Conservation (phyloP, 306 rosid species). For the Sesbania bispinosa region DNA sequence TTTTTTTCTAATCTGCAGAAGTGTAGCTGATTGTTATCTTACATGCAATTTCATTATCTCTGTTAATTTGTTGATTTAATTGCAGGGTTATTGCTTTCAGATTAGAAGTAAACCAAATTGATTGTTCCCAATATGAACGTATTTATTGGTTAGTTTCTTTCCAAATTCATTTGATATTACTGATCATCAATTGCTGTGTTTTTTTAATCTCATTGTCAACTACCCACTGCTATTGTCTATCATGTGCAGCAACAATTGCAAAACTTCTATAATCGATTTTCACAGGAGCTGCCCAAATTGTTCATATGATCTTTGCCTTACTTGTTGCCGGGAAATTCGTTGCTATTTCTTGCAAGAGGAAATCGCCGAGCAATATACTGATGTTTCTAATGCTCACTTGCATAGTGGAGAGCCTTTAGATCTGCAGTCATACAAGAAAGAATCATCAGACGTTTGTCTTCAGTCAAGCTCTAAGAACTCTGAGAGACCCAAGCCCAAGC, state of each 20-base stretch:
- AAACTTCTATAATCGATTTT: slow-evolving; percentile 51
- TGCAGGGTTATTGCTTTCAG: slow-evolving; percentile 16
- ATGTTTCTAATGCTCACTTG: background rate
- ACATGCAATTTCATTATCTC: background rate
- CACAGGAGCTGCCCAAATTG: slow-evolving; percentile 57
- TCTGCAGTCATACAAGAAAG: background rate
- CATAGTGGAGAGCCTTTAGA: background rate
- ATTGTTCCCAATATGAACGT: background rate
- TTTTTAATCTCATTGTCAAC: background rate
- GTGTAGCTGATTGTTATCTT: background rate
- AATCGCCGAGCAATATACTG: slow-evolving; percentile 14
- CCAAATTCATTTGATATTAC: background rate
- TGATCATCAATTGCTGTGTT: background rate
- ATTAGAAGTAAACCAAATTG: slow-evolving; percentile 6
- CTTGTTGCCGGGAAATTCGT: slow-evolving; percentile 55
- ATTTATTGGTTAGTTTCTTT: slow-evolving; percentile 28
- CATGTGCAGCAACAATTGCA: slow-evolving; percentile 49
- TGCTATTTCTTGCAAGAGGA: slow-evolving; percentile 28
- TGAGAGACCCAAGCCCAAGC: slow-evolving; percentile 18
- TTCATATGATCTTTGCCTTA: slow-evolving; percentile 57
- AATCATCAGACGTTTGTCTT: background rate
- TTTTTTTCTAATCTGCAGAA: background rate
- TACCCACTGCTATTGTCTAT: background rate
- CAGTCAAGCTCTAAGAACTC: background rate
- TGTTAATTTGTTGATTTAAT: background rate